Evolutionary conservation across 169 alveolate species (phyloP).

Genomic region (Plasmodium fragile): DNA sequence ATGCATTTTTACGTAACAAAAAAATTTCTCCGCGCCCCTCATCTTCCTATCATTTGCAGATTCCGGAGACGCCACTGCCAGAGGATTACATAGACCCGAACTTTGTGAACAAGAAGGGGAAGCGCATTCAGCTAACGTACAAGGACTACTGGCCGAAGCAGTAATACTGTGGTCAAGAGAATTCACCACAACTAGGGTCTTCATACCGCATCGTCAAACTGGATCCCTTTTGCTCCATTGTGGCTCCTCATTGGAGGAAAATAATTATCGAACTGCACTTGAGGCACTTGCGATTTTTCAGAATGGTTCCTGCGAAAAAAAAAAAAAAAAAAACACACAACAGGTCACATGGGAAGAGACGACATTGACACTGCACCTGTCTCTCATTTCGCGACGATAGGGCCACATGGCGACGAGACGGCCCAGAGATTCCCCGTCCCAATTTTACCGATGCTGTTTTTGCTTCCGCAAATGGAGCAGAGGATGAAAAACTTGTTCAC

Average conservation of each 20-base stretch:
- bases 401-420: background rate
- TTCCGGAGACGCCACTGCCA: constrained; percentile 90
- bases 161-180: background rate
- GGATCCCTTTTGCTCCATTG: background rate
- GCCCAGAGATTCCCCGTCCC: background rate
- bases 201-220: background rate
- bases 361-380: background rate
- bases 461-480: constrained; percentile 60
- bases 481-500: constrained; percentile 39
- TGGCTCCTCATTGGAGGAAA: constrained; percentile 20
- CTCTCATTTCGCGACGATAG: background rate
- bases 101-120: constrained; percentile 87
- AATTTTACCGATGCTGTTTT: constrained; percentile 57
- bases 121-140: constrained; percentile 85
- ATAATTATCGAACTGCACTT: constrained; percentile 46
- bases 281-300: constrained; percentile 57
- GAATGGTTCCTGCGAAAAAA: constrained; percentile 19
- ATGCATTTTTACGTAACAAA: background rate
- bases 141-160: constrained; percentile 88
- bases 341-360: background rate
- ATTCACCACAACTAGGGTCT: background rate
- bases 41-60: constrained; percentile 60
- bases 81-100: constrained; percentile 88
- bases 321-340: no score
- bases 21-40: background rate